Percentiles rank a stretch among this genome's conserved stretches.
Conservation (phyloP, 2,329 filamentous ascomycete genomes). For the Aspergillus terreus region DNA sequence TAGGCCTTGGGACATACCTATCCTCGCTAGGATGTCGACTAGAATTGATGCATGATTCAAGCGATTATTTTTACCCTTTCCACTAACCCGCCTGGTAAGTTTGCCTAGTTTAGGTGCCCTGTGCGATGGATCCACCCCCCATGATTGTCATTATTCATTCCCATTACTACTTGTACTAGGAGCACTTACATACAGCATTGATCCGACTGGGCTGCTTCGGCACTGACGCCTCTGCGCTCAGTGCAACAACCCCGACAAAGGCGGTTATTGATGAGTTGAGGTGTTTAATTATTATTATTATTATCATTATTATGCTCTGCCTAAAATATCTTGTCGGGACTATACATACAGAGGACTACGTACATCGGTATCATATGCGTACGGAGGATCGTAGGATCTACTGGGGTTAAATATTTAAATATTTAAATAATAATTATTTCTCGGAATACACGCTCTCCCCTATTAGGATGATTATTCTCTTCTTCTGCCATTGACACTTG, state of each 20-base stretch:
- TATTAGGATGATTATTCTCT: background rate
- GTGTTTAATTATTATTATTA: no score
- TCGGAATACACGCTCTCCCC: background rate
- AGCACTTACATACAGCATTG: constrained; percentile 2
- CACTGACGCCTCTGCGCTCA: background rate
- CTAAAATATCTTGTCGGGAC: no score
- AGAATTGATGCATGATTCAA: background rate
- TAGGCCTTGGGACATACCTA: no score
- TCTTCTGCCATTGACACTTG: background rate
- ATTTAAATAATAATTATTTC: background rate
- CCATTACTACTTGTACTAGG: background rate
- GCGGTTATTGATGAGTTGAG: no score
- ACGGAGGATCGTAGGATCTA: no score
- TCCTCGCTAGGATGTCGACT: no score
- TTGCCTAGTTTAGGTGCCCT: constrained; percentile 15
- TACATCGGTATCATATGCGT: no score
- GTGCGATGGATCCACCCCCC: constrained; percentile 11
- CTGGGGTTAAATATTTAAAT: background rate
- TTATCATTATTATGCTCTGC: no score
- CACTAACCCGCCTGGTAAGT: constrained; percentile 7
- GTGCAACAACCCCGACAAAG: background rate
- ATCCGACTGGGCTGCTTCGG: constrained; percentile 1
- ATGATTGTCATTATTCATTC: constrained; percentile 4
- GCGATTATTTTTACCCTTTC: no score
- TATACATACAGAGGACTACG: no score